Evolutionary conservation across 495 filamentous ascomycete genomes (phyloP).

Genomic region (Parmelia sp.): DNA sequence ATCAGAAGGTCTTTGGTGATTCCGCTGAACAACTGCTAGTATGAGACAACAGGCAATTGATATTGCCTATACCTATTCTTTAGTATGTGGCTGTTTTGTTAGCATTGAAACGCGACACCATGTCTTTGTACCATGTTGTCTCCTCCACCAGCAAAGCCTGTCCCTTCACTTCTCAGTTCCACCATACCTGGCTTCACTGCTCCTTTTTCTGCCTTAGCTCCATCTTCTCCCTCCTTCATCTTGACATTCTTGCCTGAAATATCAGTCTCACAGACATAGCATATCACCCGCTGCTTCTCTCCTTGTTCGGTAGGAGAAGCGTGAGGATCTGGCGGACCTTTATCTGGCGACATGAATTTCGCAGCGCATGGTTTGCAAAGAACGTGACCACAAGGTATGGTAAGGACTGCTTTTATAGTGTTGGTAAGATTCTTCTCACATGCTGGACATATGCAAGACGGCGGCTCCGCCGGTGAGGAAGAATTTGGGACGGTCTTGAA

Average conservation of each 20-base stretch:
- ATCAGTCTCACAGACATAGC: slow-evolving; percentile 85
- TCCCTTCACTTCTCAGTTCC: slow-evolving; percentile 80
- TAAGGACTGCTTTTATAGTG: slow-evolving; percentile 75
- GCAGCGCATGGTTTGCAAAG: slow-evolving; percentile 81
- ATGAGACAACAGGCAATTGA: background rate
- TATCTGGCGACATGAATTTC: slow-evolving; percentile 72
- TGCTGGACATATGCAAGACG: slow-evolving; percentile 69
- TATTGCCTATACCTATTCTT: background rate
- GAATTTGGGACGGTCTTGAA: slow-evolving; percentile 62
- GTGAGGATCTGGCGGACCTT: slow-evolving; percentile 58
- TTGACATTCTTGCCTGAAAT: slow-evolving; percentile 45
- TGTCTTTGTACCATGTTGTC: slow-evolving; percentile 72
- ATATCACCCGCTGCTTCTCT: slow-evolving; percentile 53
- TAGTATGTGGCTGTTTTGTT: slow-evolving; percentile 15
- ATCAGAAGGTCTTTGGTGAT: background rate
- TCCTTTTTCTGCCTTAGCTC: slow-evolving; percentile 48
- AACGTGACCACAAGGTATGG: slow-evolving; percentile 91
- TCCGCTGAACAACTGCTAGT: background rate
- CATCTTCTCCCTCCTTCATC: slow-evolving; percentile 42
- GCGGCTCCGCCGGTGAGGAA: slow-evolving; percentile 38
- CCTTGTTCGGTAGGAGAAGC: slow-evolving; percentile 34
- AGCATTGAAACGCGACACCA: slow-evolving; percentile 83
- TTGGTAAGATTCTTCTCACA: slow-evolving; percentile 84
- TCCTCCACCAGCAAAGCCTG: slow-evolving; percentile 84
- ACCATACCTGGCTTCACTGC: slow-evolving; percentile 69